phyloP scores from a whole-genome alignment of 495 filamentous ascomycete genomes.

The Penicillium canariense region DNA sequence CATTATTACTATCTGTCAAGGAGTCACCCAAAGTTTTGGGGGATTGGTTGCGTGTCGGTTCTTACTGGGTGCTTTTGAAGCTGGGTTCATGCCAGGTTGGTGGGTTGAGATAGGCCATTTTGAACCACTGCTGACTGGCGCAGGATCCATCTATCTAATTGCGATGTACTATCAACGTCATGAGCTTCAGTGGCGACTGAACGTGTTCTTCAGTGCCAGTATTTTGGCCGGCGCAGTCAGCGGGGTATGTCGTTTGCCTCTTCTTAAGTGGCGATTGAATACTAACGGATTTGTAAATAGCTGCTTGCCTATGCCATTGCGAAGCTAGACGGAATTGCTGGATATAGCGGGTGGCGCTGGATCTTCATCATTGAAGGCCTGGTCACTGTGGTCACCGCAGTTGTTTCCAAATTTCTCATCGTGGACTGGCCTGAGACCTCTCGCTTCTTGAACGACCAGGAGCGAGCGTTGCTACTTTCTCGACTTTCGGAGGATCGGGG shows the following conservation, averaged over 20 bases:
- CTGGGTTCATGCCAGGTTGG: slow-evolving; percentile 56
- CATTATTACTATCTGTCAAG: slow-evolving; percentile 55
- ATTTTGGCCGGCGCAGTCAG: slow-evolving; percentile 61
- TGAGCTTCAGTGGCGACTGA: slow-evolving; percentile 59
- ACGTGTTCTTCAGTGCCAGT: slow-evolving; percentile 56
- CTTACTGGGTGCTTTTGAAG: slow-evolving; percentile 57
- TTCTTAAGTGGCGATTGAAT: not conserved
- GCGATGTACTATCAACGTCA: slow-evolving; percentile 63
- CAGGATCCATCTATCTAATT: slow-evolving; percentile 50
- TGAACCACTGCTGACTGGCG: not conserved
- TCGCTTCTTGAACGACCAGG: slow-evolving; percentile 46
- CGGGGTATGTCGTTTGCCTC: slow-evolving; percentile 34
- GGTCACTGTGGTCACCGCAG: slow-evolving; percentile 45
- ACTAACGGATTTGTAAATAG: slow-evolving; percentile 10
- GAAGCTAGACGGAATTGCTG: slow-evolving; percentile 52
- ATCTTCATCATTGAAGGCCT: slow-evolving; percentile 69
- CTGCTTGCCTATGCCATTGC: slow-evolving; percentile 60
- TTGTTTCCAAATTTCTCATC: slow-evolving; percentile 50
- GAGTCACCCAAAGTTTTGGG: slow-evolving; percentile 50
- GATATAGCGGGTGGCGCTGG: slow-evolving; percentile 55
- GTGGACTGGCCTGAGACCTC: slow-evolving; percentile 56
- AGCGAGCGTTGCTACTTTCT: slow-evolving; percentile 43
- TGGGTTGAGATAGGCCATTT: not conserved
- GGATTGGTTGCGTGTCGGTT: slow-evolving; percentile 55
- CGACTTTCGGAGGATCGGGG: slow-evolving; percentile 43